Evolutionary conservation across 2,329 filamentous ascomycete species (phyloP).

Genomic region (Xylaria arbuscula): DNA sequence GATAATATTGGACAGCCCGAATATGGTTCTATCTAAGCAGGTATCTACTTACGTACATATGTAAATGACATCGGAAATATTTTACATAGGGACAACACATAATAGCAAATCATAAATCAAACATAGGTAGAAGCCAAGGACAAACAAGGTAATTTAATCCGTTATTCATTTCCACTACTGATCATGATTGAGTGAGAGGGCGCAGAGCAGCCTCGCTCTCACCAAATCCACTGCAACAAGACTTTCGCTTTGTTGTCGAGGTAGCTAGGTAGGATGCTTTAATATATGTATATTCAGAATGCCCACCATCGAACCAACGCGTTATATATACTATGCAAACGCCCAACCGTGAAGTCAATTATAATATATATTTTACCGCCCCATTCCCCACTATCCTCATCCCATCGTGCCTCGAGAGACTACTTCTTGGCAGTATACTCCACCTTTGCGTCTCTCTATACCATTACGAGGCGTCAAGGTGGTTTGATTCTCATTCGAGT

Average conservation of each 20-base stretch:
- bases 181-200: neutral
- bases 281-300: neutral
- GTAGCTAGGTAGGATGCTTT: neutral
- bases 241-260: neutral
- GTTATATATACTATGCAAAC: constrained; percentile 11
- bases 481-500: neutral
- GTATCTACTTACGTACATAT: too few species aligned
- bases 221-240: neutral
- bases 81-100: too few species aligned
- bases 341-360: constrained; percentile 6
- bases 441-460: neutral
- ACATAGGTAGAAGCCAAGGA: too few species aligned
- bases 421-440: neutral
- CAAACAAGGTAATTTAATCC: neutral
- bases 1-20: too few species aligned
- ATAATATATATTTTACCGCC: neutral
- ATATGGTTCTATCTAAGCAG: too few species aligned
- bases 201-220: neutral
- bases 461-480: neutral
- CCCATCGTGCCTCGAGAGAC: neutral
- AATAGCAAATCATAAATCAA: too few species aligned
- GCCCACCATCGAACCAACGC: neutral
- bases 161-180: neutral
- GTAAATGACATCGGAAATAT: too few species aligned
- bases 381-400: neutral